A percentile compares a stretch with the other conserved stretches of the same genome.
These are phyloP conservation scores for Phytophthora colocasiae DNA, from an alignment of 352 stramenopile genomes.

Conservation along the genomic window DNA sequence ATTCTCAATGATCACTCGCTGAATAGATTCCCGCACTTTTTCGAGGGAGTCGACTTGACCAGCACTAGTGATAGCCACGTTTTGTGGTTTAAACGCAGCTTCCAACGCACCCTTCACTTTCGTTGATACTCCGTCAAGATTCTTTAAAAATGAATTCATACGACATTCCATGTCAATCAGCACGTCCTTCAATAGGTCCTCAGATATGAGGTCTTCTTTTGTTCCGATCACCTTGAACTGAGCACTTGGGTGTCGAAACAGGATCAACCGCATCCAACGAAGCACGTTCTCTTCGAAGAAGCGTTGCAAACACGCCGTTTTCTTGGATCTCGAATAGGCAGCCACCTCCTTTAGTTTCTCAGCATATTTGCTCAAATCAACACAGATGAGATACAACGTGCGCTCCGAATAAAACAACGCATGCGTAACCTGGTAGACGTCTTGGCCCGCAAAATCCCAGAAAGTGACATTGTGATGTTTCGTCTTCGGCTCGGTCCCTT, in stretches of 20 bases:
- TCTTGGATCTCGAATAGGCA: neutral
- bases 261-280: slow-evolving; percentile 14
- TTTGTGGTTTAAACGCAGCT: too few species aligned
- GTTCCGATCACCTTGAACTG: slow-evolving; percentile 30
- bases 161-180: too few species aligned
- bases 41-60: neutral
- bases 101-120: too few species aligned
- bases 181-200: neutral
- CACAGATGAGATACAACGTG: slow-evolving; percentile 22
- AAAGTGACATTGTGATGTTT: slow-evolving; percentile 14
- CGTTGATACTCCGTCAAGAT: neutral
- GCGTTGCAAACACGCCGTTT: neutral
- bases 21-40: neutral
- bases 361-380: slow-evolving; percentile 13
- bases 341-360: neutral
- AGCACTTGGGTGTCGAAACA: slow-evolving; percentile 18
- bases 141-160: slow-evolving; percentile 1
- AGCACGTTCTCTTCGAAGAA: slow-evolving; percentile 29
- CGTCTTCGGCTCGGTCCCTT: neutral
- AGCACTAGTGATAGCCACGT: neutral
- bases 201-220: slow-evolving; percentile 8
- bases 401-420: slow-evolving; percentile 28
- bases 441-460: slow-evolving; percentile 32
- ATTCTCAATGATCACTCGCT: neutral
- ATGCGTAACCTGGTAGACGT: slow-evolving; percentile 28